Conservation (phyloP, 441 rosid species). For the Rhodomyrtus psidioides region DNA sequence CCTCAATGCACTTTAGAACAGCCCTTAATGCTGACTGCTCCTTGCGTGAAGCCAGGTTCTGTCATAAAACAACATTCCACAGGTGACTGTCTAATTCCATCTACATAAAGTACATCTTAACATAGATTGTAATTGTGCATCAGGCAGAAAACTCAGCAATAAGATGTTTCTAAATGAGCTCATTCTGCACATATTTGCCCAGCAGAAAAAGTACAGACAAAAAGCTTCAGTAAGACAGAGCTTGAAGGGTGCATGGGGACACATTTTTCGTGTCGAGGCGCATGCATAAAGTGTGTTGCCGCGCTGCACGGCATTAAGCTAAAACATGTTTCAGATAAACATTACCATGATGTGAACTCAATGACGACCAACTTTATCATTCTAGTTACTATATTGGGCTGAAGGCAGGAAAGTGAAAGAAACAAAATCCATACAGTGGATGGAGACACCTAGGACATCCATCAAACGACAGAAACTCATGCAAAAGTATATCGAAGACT, state of each 20-base stretch:
- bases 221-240: neutral
- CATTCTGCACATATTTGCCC: neutral
- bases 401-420: neutral
- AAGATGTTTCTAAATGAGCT: neutral
- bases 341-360: neutral
- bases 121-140: neutral
- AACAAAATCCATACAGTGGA: neutral
- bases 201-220: neutral
- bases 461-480: neutral
- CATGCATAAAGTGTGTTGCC: neutral
- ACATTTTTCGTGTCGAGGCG: neutral
- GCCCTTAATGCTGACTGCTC: constrained; percentile 93
- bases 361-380: neutral
- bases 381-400: neutral
- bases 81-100: neutral
- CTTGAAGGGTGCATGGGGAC: neutral
- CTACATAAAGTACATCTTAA: neutral
- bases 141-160: neutral
- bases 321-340: neutral
- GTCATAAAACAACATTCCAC: neutral
- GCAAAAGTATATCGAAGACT: neutral
- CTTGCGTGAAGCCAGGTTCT: constrained; percentile 80
- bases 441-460: neutral
- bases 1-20: constrained; percentile 93
- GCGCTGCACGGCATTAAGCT: neutral